These are phyloP conservation scores for Haplosporangium sp. DNA, from an alignment of 371 early-diverging fungal species.

Conservation along the genomic window DNA sequence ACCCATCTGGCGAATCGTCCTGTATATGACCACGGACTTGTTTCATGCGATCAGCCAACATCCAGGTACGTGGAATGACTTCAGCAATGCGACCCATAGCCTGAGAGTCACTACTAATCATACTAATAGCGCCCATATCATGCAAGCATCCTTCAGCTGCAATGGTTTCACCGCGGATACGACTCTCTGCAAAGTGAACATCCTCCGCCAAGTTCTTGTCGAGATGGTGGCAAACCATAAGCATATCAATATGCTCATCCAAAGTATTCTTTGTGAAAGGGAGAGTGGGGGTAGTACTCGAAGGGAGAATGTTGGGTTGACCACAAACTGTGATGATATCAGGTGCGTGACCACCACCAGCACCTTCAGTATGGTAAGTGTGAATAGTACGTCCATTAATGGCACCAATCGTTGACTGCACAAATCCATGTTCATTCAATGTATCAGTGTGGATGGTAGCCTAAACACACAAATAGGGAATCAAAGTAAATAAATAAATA, in stretches of 20 bases:
- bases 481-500: background rate
- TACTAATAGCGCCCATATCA: conserved; percentile 91
- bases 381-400: conserved; percentile 93
- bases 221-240: conserved; percentile 98
- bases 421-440: conserved; percentile 94
- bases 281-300: conserved; percentile 94
- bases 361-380: conserved; percentile 95
- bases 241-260: conserved; percentile 97
- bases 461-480: conserved; percentile 13
- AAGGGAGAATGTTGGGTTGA: conserved; percentile 86
- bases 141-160: conserved; percentile 94
- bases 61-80: conserved; percentile 92
- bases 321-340: conserved; percentile 89
- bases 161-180: conserved; percentile 96
- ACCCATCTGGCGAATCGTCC: conserved; percentile 53
- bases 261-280: conserved; percentile 93
- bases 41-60: conserved; percentile 95
- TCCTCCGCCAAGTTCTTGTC: conserved; percentile 93
- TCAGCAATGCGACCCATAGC: conserved; percentile 97
- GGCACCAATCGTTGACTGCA: conserved; percentile 87
- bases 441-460: conserved; percentile 95
- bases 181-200: conserved; percentile 93
- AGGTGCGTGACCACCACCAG: conserved; percentile 96
- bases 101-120: conserved; percentile 91
- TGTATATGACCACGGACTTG: conserved; percentile 77